Percentiles rank a stretch among this genome's conserved stretches.
These are phyloP conservation scores for Hyaloscypha hepaticicola DNA, from an alignment of 495 filamentous ascomycete species.

Conservation along the genomic window DNA sequence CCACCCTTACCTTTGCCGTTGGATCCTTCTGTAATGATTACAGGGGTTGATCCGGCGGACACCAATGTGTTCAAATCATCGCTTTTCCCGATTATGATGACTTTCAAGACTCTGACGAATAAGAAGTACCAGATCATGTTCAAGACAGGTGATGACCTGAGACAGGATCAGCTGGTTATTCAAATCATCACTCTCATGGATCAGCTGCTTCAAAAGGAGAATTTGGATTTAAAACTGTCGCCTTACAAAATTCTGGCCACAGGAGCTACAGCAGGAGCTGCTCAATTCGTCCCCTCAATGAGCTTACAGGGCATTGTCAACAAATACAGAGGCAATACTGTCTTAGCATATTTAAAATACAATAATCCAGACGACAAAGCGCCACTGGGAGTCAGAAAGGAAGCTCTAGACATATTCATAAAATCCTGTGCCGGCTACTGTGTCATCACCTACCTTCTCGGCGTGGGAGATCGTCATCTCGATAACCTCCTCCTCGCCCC, in stretches of 20 bases:
- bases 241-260: constrained; percentile 97
- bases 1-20: constrained; percentile 87
- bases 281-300: constrained; percentile 87
- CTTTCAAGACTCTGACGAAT: constrained; percentile 77
- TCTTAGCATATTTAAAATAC: constrained; percentile 78
- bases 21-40: constrained; percentile 77
- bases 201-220: constrained; percentile 91
- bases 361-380: constrained; percentile 87
- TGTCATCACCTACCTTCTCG: constrained; percentile 98
- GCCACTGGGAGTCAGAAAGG: constrained; percentile 84
- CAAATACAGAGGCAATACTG: constrained; percentile 73
- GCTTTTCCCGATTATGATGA: constrained; percentile 84
- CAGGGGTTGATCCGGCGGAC: constrained; percentile 79
- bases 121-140: constrained; percentile 88
- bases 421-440: constrained; percentile 97
- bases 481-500: constrained; percentile 93
- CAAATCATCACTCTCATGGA: constrained; percentile 99
- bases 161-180: constrained; percentile 96
- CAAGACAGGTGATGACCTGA: constrained; percentile 95
- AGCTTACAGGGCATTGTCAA: constrained; percentile 75
- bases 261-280: constrained; percentile 80
- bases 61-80: constrained; percentile 94
- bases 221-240: constrained; percentile 91
- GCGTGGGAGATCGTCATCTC: constrained; percentile 92
- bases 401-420: constrained; percentile 92